Percentiles rank a stretch among this genome's conserved stretches.
Conservation (phyloP, 441 rosid genomes). For the Corymbia calophylla region DNA sequence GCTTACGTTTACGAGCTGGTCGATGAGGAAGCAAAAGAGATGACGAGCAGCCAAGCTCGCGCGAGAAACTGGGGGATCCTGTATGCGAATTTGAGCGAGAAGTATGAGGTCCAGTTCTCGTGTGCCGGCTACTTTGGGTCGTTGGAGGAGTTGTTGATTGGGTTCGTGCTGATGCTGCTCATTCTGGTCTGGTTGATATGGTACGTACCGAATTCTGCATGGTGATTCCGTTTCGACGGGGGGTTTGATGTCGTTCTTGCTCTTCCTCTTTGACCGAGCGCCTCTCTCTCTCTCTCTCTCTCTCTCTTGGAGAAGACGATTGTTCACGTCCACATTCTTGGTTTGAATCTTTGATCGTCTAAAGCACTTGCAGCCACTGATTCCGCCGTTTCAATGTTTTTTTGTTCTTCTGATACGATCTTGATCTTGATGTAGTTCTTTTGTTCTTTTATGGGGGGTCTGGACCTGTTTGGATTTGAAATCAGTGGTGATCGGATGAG, state of each 20-base stretch:
- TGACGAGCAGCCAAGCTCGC: slow-evolving; percentile 6
- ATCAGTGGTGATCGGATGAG: not conserved
- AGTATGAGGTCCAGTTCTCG: slow-evolving; percentile 56
- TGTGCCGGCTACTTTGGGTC: not conserved
- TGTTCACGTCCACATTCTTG: not conserved
- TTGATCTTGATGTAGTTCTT: not conserved
- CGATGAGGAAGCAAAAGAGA: slow-evolving; percentile 32
- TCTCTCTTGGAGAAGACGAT: not conserved
- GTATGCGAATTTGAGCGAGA: slow-evolving; percentile 49
- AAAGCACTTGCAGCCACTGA: not conserved
- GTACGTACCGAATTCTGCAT: not conserved
- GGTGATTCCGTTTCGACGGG: not conserved
- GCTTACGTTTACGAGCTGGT: slow-evolving; percentile 61
- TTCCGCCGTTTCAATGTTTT: not conserved
- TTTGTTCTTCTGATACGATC: not conserved
- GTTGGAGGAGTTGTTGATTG: not conserved
- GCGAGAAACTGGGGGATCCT: slow-evolving; percentile 63
- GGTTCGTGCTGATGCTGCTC: not conserved
- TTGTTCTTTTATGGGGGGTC: not conserved
- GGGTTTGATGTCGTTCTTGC: not conserved
- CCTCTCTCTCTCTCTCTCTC: not conserved
- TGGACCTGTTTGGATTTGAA: not conserved
- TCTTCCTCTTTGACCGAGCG: not conserved
- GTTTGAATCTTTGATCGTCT: not conserved
- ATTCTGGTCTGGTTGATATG: not conserved